Percentiles rank a stretch among this genome's conserved stretches.
These are phyloP conservation scores for Ophiocordyceps sinensis DNA, from an alignment of 2,329 filamentous ascomycete genomes.

Conservation along the genomic window DNA sequence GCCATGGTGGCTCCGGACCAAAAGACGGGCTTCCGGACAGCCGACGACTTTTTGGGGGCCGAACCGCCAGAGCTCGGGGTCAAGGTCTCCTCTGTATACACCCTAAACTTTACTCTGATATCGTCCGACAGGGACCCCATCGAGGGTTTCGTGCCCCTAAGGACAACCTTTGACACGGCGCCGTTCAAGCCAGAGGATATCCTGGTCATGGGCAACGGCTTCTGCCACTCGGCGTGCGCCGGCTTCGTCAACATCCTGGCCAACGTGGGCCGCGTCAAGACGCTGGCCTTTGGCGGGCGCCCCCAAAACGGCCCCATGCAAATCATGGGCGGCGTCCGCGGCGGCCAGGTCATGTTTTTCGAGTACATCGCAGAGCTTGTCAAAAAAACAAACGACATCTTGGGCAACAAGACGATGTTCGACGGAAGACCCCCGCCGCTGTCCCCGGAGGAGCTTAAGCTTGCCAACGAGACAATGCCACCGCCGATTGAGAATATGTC, in stretches of 20 bases:
- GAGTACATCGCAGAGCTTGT: conserved; percentile 6
- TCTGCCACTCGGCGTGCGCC: conserved; percentile 45
- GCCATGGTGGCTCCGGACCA: neutral
- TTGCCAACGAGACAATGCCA: neutral
- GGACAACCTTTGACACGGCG: neutral
- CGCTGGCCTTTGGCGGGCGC: conserved; percentile 43
- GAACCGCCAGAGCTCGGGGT: neutral
- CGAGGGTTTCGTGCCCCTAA: neutral
- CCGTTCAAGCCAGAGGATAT: conserved; percentile 24
- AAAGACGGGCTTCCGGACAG: neutral
- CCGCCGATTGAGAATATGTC: neutral
- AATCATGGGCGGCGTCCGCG: conserved; percentile 43
- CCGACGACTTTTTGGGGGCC: neutral
- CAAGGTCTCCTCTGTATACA: conserved; percentile 5
- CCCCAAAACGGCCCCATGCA: conserved; percentile 36
- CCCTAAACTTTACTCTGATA: neutral
- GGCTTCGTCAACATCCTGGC: conserved; percentile 41
- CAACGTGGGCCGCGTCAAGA: conserved; percentile 33
- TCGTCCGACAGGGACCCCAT: neutral
- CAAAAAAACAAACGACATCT: neutral
- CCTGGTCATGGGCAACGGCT: conserved; percentile 35
- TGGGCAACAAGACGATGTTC: neutral
- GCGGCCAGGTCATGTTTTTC: conserved; percentile 23
- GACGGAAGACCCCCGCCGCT: neutral
- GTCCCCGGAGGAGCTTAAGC: neutral